phyloP scores from a whole-genome alignment of 2,329 filamentous ascomycete genomes.

The Arthroderma sp. region DNA sequence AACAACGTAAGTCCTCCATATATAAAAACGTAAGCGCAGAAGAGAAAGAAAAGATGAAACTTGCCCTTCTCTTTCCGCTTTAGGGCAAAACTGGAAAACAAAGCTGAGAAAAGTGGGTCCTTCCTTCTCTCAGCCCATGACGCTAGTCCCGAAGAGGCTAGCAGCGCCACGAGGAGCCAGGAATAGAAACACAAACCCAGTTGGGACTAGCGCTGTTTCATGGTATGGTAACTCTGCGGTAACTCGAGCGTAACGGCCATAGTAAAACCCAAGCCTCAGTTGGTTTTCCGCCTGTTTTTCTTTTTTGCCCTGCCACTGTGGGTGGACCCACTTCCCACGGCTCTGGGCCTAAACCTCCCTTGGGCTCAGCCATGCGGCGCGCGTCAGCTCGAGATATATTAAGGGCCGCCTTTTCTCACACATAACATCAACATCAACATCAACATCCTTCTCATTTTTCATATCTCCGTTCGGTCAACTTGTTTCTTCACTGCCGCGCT shows the following conservation, averaged over 20 bases:
- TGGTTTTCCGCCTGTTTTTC: too few relatives aligned
- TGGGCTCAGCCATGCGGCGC: constrained; percentile 3
- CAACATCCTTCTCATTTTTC: background rate
- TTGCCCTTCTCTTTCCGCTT: background rate
- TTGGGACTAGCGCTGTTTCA: background rate
- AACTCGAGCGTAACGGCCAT: background rate
- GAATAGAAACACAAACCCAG: background rate
- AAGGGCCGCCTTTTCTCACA: background rate
- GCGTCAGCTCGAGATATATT: constrained; percentile 5
- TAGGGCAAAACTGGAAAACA: background rate
- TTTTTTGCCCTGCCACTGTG: constrained; percentile 1
- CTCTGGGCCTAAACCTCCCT: background rate
- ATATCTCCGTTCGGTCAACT: background rate
- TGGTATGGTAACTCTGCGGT: background rate
- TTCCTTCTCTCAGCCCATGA: background rate
- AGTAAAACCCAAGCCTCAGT: too few relatives aligned
- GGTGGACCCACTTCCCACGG: background rate
- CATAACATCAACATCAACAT: background rate
- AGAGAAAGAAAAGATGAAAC: background rate
- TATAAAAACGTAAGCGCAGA: background rate
- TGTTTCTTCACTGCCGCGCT: background rate
- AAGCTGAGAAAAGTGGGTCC: background rate
- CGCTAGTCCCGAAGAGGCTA: background rate
- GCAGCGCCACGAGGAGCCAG: constrained; percentile 2
- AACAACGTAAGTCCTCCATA: too few relatives aligned